Conservation (phyloP, 2,329 filamentous ascomycete species). For the Diplodia sapinea region DNA sequence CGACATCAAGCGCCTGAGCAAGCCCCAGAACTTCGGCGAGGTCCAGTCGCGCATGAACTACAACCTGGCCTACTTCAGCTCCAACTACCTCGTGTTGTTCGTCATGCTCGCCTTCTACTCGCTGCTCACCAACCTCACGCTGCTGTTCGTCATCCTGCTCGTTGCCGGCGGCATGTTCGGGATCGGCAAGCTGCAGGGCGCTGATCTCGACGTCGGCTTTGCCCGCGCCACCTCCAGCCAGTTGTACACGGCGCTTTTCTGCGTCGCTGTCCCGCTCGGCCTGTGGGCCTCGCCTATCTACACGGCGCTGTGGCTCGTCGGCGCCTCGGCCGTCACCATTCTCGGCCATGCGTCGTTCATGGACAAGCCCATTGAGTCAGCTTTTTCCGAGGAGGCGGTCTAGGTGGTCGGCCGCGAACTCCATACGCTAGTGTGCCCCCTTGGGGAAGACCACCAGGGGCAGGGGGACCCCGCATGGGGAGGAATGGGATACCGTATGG, state of each 20-base stretch:
- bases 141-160: conserved; percentile 92
- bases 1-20: conserved; percentile 93
- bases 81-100: conserved; percentile 96
- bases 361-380: conserved; percentile 99
- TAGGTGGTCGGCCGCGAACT: conserved; percentile 99
- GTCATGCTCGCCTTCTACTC: conserved; percentile 96
- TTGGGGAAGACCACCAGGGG: conserved; percentile 99
- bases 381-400: conserved; percentile 99
- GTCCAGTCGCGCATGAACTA: conserved; percentile 94
- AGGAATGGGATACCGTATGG: conserved; percentile 38
- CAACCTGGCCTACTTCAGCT: conserved; percentile 96
- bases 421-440: conserved; percentile 79
- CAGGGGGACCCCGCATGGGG: conserved; percentile 60
- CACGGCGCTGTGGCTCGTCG: conserved; percentile 93
- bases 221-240: conserved; percentile 87
- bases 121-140: conserved; percentile 81
- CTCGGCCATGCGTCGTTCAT: conserved; percentile 93
- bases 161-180: conserved; percentile 86
- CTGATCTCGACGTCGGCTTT: conserved; percentile 84
- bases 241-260: conserved; percentile 86
- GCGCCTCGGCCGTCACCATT: conserved; percentile 91
- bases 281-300: conserved; percentile 83
- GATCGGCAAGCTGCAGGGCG: conserved; percentile 87
- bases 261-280: conserved; percentile 82
- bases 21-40: conserved; percentile 89